Evolutionary conservation across 208 protist genomes (phyloP).

Genomic region (Novymonas esmeraldas): DNA sequence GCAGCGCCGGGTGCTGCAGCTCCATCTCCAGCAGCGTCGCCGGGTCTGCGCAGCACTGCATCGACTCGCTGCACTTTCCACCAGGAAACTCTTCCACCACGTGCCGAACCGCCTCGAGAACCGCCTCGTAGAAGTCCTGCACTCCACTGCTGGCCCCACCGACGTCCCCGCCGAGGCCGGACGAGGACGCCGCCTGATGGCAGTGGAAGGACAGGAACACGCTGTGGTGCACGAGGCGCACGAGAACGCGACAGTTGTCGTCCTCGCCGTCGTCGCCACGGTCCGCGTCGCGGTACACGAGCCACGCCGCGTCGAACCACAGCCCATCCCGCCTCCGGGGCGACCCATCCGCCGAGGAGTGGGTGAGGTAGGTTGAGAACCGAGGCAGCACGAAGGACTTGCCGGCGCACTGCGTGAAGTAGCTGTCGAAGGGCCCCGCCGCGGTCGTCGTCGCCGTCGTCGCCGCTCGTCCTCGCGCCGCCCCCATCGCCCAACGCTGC

Average conservation of each 20-base stretch:
- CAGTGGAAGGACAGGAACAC: conserved; percentile 83
- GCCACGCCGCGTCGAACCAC: conserved; percentile 32
- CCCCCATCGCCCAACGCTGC: neutral
- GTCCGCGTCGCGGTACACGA: conserved; percentile 16
- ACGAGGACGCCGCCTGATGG: conserved; percentile 23
- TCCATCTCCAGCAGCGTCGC: conserved; percentile 20
- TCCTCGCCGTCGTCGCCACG: neutral
- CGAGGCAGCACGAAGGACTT: conserved; percentile 13
- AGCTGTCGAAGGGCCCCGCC: conserved; percentile 4
- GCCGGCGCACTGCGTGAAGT: conserved; percentile 2
- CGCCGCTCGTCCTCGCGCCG: neutral
- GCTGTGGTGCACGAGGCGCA: conserved; percentile 80
- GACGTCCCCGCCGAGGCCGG: neutral
- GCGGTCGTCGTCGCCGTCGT: neutral
- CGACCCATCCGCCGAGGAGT: conserved; percentile 1
- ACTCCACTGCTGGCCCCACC: conserved; percentile 10
- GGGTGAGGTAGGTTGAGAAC: conserved; percentile 9
- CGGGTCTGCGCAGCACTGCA: conserved; percentile 46
- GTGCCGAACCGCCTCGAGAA: conserved; percentile 56
- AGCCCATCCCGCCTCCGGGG: conserved; percentile 10
- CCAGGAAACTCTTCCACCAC: conserved; percentile 72
- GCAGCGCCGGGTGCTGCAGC: conserved; percentile 20
- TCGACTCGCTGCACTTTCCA: conserved; percentile 58
- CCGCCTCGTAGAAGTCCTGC: conserved; percentile 62
- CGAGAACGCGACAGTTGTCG: conserved; percentile 50